Base-by-base conservation (phyloP, 2,329 filamentous ascomycete genomes). In the Nothopassalora personata region DNA sequence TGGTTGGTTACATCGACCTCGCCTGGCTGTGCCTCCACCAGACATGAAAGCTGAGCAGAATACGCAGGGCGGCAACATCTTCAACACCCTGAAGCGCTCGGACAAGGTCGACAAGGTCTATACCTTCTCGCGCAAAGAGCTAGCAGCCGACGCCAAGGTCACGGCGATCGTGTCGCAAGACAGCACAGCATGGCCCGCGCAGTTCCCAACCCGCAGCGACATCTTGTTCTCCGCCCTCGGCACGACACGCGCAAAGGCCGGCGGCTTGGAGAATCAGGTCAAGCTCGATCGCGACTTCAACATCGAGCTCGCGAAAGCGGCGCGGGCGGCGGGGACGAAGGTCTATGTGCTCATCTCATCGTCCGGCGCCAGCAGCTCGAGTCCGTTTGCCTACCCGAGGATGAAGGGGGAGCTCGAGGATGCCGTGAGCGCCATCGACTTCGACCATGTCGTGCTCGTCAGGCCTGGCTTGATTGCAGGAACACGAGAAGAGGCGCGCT, bases 351-450 rank as follows among this genome's bases (percentile, higher is more conserved):
- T 95, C 64, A 81, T 96, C 57, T 91, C 88, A 0, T 80, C 81
- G 23, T 76, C 68, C 0, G 77, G 74, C 53, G 79, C 77, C n/a
- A 83, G 71, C 76, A 79, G 69, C 75, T 81, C 75, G 62, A 84
- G 77, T 64, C 79, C 67, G 1, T 71, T 87, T 5, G 73, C 78
- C 0, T 89, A 88, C 60, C 28, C 74, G 1, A 79, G 79, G 73
- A 94, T 97, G 90, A 97, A 97, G 80, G 86, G 84, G 27, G 89
- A 94, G 67, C 84, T 96, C 45, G 93, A 97, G 73, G 88, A 95
- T 34, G 79, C 85, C 15, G 82, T 96, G 60, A 83, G 84, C 71
- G 83, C 76, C 46, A 75, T 93, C 4, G 86, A 78, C 4, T 96
- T 96, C 70, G 88, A 92, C 53, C 85, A 89, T 64, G 87, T 86